Base-by-base conservation (phyloP, 106 monocot species). In the Dioscorea alata region DNA sequence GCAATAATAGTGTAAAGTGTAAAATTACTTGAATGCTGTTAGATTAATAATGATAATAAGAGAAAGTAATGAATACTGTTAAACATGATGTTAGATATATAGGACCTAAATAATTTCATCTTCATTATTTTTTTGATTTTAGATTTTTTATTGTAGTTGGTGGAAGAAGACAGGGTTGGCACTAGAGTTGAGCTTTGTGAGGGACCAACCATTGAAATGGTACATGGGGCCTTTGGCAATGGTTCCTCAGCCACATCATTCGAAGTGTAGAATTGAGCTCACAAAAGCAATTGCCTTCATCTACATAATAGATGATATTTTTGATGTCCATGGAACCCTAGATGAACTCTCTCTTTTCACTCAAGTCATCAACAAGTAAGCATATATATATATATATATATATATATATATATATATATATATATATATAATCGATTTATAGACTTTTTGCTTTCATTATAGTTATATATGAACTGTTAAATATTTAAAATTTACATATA, bases 251-350 rank as follows among this genome's bases (percentile, higher is more conserved):
- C 65, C 79, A 19, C 16, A 72, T 18, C 63, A 79, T 31, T 79
- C 81, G 0, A 56, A 23, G 8, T 53, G 65, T 23, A 69, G 87
- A 66, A 49, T 87, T 8, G 57, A 71, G 49, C 25, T 83, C 2
- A 71, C 87, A 23, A 87, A 87, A 74, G 21, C 73, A 2, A 76
- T 87, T 49, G 58, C 87, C 1, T 65, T 87, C 50, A 16, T 87
- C 2, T 87, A 87, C 20, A 31, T 87, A 9, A 73, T 87, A 3
- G 87, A 87, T 68, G 82, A 86, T 54, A 86, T 86, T 7, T 86
- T 74, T 71, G 86, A 86, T 59, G 61, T 83, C 13, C 51, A 60
- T 31, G 82, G 80, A 12, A 69, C 76, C 23, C 63, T 33, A 0
- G 76, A 80, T 4, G 87, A 87, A 65, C 79, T 86, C 6, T 13